Evolutionary conservation across 805 yeast genomes (phyloP), one percentile per base, ranked within the genome.

Genomic region (Nakazawaea anatomiae): DNA sequence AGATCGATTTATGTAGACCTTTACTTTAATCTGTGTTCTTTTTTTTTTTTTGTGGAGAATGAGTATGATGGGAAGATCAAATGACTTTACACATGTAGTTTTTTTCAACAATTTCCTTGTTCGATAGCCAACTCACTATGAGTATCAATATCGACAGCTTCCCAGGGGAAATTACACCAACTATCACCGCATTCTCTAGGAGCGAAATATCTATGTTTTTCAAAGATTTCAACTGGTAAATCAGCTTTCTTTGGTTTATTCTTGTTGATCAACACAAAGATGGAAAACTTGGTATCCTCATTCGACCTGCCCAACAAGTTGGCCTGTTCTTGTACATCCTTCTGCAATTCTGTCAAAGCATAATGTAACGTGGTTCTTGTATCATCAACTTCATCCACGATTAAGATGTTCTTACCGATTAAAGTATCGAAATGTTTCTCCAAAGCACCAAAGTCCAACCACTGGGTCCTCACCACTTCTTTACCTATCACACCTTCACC

Each of bases 111-210:
- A 64, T 84, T 79, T 35, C 90, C 91, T 69, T 87, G 95, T 48
- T 69, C 72, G 48, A 71, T 69, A 31, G 95, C 92, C 38, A 63
- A 61, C 56, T 72, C 72, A 28, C 94, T 84, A 64, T 88, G 96
- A 55, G 73, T 74, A 60, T 87, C 96, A 58, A 88, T 89, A 66
- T 88, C 94, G 30, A 67, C 69, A 18, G 94, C 85, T 64, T 89
- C 96, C 95, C 96, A 88, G 40, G 96, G 96, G 67, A 89, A 88
- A 41, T 92, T 90, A 59, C 88, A 81, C 96, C 96, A 88, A 60
- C 71, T 72, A 62, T 88, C 96, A 29, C 82, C 82, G 39, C 86
- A 85, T 40, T 87, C 83, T 58, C 79, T 74, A 40, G 92, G 96
- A 47, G 89, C 86, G 44, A 83, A 66, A 65, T 89, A 89, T 54